Evolutionary conservation across 176 grass and related monocot genomes (phyloP).

Genomic region (Phoenix roebelenii): DNA sequence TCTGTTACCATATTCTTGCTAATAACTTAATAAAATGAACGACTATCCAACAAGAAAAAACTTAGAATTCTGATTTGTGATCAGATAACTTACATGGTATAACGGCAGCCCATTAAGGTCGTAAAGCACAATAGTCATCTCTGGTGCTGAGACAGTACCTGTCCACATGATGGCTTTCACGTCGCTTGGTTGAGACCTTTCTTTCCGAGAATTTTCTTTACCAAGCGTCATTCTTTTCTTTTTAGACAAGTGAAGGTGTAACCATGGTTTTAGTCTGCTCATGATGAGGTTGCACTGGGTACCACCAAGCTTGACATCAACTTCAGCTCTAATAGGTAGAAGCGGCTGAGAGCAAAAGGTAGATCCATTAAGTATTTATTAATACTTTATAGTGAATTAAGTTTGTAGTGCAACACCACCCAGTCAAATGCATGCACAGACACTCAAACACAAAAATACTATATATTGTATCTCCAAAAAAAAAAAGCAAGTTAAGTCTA

Average conservation of each 20-base stretch:
- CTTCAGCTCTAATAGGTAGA: conserved; percentile 84
- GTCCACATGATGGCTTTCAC: conserved; percentile 85
- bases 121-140: conserved; percentile 87
- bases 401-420: no score
- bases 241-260: conserved; percentile 53
- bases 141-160: conserved; percentile 78
- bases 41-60: neutral
- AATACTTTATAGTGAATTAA: no score
- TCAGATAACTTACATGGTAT: conserved; percentile 88
- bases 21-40: no score
- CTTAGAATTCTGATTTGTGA: neutral
- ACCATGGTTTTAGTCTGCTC: conserved; percentile 82
- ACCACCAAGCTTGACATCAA: conserved; percentile 93
- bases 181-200: conserved; percentile 48
- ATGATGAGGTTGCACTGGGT: conserved; percentile 88
- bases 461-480: no score
- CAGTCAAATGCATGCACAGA: no score
- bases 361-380: neutral
- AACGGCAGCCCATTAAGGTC: conserved; percentile 55
- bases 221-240: conserved; percentile 48
- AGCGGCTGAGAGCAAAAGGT: conserved; percentile 44
- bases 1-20: no score
- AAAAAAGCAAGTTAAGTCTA: no score
- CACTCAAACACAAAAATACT: no score
- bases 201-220: conserved; percentile 33